Percentiles rank a stretch among this genome's conserved stretches.
phyloP scores from a whole-genome alignment of 164 flowering plant species.

The Houttuynia cordata region DNA sequence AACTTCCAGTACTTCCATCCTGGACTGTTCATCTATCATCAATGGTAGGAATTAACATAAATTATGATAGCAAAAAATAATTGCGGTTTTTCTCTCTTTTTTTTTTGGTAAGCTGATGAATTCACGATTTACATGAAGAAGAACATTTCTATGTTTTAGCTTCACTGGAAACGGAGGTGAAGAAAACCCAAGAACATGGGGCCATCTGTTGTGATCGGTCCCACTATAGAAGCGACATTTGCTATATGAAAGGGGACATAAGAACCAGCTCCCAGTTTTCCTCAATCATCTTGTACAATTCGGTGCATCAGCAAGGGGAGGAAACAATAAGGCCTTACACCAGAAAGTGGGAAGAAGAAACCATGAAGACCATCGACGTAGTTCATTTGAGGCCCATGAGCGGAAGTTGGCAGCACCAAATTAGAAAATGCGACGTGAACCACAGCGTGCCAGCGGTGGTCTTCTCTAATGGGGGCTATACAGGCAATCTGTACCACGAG shows the following conservation, averaged over 20 bases:
- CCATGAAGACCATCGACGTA: constrained; percentile 11
- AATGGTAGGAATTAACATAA: neutral
- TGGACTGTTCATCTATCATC: constrained; percentile 4
- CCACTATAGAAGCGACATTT: constrained; percentile 5
- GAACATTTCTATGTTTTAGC: neutral
- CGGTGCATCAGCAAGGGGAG: neutral
- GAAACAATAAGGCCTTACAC: constrained; percentile 10
- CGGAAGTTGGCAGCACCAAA: neutral
- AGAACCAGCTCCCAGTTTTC: constrained; percentile 2
- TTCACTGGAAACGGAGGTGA: neutral
- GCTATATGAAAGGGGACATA: constrained; percentile 10
- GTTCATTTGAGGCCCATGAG: neutral
- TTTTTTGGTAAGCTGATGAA: neutral
- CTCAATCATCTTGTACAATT: constrained; percentile 5
- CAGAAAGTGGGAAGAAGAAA: constrained; percentile 7
- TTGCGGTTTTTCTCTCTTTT: too few relatives aligned
- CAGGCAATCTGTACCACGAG: constrained; percentile 13
- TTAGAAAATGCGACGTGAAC: neutral
- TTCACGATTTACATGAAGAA: neutral
- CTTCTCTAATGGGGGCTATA: constrained; percentile 9
- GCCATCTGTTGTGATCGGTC: constrained; percentile 7
- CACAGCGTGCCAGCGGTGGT: constrained; percentile 7
- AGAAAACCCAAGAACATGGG: neutral
- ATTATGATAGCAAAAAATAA: neutral
- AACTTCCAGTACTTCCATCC: neutral